Conservation (phyloP, 805 yeast genomes). For the Zygoascus tannicola region DNA sequence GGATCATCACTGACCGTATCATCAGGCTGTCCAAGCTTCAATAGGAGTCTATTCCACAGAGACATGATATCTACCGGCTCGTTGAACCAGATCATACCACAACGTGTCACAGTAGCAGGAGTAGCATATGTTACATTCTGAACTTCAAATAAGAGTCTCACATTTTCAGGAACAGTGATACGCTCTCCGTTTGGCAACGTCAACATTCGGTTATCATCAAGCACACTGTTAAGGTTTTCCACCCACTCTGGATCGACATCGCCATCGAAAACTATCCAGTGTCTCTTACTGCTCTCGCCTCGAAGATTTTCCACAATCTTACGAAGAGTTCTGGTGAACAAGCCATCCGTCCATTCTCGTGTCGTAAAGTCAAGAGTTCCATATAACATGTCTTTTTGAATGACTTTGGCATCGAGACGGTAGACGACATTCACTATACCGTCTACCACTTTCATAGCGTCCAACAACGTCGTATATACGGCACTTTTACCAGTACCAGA, state of each 20-base stretch:
- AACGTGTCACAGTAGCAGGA: slow-evolving; percentile 85
- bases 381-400: slow-evolving; percentile 54
- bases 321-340: slow-evolving; percentile 61
- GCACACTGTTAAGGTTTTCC: slow-evolving; percentile 78
- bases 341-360: slow-evolving; percentile 88
- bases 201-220: slow-evolving; percentile 75
- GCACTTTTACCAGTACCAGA: slow-evolving; percentile 69
- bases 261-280: slow-evolving; percentile 86
- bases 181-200: slow-evolving; percentile 91
- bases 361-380: slow-evolving; percentile 70
- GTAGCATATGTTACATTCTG: slow-evolving; percentile 60
- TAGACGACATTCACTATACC: slow-evolving; percentile 33
- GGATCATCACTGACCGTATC: background rate
- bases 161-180: slow-evolving; percentile 51
- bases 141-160: slow-evolving; percentile 69
- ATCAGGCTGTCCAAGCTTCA: background rate
- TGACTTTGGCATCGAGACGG: slow-evolving; percentile 65
- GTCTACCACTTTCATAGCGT: slow-evolving; percentile 33
- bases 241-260: slow-evolving; percentile 93
- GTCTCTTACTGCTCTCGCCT: slow-evolving; percentile 45
- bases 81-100: slow-evolving; percentile 73
- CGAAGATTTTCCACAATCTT: slow-evolving; percentile 43
- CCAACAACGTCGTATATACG: slow-evolving; percentile 40
- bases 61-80: slow-evolving; percentile 14
- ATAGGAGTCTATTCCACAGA: background rate